Evolutionary conservation across 106 monocot genomes (phyloP).

Genomic region (Platanthera zijinensis): DNA sequence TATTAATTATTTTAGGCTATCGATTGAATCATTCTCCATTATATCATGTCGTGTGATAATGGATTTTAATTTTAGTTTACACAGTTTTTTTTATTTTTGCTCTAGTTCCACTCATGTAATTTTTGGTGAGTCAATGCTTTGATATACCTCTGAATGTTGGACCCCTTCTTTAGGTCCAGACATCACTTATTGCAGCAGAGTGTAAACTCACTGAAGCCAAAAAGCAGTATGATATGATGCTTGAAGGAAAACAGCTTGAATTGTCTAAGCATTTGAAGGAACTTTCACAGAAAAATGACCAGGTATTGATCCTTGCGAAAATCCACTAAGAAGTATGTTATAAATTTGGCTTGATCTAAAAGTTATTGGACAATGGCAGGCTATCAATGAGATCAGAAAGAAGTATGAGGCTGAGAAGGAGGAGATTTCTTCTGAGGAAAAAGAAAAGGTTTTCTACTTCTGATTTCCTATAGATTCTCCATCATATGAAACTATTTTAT

Average conservation of each 20-base stretch:
- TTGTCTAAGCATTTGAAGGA: constrained; percentile 90
- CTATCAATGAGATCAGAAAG: constrained; percentile 88
- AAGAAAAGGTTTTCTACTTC: constrained; percentile 55
- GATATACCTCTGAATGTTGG: neutral
- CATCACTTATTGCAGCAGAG: constrained; percentile 60
- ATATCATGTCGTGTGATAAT: neutral
- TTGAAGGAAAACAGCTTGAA: constrained; percentile 85
- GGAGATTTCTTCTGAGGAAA: constrained; percentile 64
- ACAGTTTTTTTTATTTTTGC: neutral
- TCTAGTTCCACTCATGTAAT: neutral
- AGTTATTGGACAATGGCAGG: constrained; percentile 37
- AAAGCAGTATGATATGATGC: constrained; percentile 76
- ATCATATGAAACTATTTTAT: constrained; percentile 5
- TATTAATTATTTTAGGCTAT: neutral
- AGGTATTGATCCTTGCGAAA: constrained; percentile 35
- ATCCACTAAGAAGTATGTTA: neutral
- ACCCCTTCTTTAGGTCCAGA: constrained; percentile 37
- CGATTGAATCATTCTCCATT: neutral
- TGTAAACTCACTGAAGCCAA: constrained; percentile 56
- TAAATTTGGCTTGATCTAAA: neutral
- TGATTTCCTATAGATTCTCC: neutral
- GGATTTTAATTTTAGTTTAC: neutral
- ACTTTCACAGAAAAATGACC: constrained; percentile 90
- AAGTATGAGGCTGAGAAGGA: constrained; percentile 84
- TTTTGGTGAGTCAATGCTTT: constrained; percentile 5